A percentile compares a stretch with the other conserved stretches of the same genome.
Evolutionary conservation across 148 eudicot species (phyloP).

Genomic region (Oxyria digyna): DNA sequence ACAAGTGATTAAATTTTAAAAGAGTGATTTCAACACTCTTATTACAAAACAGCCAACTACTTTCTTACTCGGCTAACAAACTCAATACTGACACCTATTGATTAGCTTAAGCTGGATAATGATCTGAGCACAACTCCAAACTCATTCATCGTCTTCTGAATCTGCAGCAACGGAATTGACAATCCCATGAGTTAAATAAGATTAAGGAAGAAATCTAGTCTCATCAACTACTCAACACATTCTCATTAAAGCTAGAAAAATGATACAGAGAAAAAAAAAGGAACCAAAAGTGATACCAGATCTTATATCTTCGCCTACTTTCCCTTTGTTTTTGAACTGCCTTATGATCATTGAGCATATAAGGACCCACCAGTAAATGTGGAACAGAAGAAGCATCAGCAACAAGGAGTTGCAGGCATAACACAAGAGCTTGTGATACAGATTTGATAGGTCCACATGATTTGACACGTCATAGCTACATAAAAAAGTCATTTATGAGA

Average conservation of each 20-base stretch:
- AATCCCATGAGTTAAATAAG: not conserved
- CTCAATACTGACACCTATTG: too few relatives aligned
- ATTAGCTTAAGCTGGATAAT: too few relatives aligned
- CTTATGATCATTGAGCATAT: conserved; percentile 70
- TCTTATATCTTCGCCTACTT: conserved; percentile 97
- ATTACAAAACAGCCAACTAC: too few relatives aligned
- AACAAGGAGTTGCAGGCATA: conserved; percentile 76
- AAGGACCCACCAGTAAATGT: conserved; percentile 96
- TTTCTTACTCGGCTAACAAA: too few relatives aligned
- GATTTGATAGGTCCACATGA: conserved; percentile 43
- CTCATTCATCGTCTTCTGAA: conserved; percentile 7
- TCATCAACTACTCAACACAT: too few relatives aligned
- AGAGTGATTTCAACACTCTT: too few relatives aligned
- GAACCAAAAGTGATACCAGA: conserved; percentile 40
- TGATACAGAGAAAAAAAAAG: not conserved
- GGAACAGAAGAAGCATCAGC: conserved; percentile 75
- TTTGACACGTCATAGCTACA: conserved; percentile 38
- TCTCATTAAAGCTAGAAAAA: too few relatives aligned
- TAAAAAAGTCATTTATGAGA: conserved; percentile 11
- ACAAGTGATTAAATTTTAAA: too few relatives aligned
- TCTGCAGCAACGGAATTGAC: not conserved
- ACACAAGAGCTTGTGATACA: conserved; percentile 30
- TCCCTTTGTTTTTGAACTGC: conserved; percentile 77
- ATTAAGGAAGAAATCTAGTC: too few relatives aligned
- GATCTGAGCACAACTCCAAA: too few relatives aligned